Conservation (phyloP, 495 filamentous ascomycete species). For the Tuber melanosporum region DNA sequence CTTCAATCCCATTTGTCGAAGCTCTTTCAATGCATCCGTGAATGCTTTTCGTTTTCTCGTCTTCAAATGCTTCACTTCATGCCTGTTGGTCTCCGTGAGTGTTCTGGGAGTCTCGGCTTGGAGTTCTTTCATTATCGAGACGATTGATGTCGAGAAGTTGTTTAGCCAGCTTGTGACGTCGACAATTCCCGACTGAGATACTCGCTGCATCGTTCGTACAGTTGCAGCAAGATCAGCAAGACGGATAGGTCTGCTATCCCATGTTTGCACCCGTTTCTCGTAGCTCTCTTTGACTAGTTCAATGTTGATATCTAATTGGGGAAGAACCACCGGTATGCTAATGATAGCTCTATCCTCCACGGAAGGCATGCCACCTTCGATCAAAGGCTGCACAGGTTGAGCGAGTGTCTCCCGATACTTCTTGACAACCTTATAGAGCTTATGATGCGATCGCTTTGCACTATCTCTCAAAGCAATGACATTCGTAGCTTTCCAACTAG, state of each 20-base stretch:
- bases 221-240: conserved; percentile 64
- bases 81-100: conserved; percentile 75
- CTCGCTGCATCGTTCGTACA: conserved; percentile 55
- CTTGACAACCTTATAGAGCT: conserved; percentile 80
- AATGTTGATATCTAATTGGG: conserved; percentile 12
- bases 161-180: conserved; percentile 58
- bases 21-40: conserved; percentile 70
- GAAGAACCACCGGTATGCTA: not conserved
- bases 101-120: conserved; percentile 70
- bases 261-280: conserved; percentile 49
- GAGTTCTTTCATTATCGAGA: conserved; percentile 61
- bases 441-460: conserved; percentile 80
- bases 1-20: conserved; percentile 83
- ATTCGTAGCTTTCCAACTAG: conserved; percentile 95
- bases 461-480: conserved; percentile 81
- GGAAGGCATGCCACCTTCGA: conserved; percentile 58
- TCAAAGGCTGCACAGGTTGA: conserved; percentile 59
- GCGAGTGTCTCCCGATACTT: conserved; percentile 73
- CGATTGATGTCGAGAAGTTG: conserved; percentile 59
- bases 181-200: conserved; percentile 49
- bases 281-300: conserved; percentile 49
- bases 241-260: conserved; percentile 58
- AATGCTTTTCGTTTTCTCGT: conserved; percentile 84
- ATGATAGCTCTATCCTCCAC: conserved; percentile 22
- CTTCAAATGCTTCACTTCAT: conserved; percentile 76